A percentile compares a stretch with the other conserved stretches of the same genome.
phyloP scores from a whole-genome alignment of 768 basidiomycete species.

The Strobilomyces confusus region DNA sequence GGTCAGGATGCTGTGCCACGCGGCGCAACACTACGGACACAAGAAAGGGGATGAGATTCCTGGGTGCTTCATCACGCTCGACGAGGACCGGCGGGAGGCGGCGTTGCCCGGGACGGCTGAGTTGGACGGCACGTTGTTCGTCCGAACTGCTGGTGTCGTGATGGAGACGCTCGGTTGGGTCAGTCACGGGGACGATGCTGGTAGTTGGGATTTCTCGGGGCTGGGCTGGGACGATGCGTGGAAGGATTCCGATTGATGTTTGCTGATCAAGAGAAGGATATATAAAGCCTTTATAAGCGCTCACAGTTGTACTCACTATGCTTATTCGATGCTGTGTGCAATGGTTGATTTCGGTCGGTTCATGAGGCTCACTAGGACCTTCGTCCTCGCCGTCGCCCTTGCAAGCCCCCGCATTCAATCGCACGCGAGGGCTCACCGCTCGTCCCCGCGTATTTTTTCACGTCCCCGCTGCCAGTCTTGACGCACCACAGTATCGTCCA shows the following conservation, averaged over 20 bases:
- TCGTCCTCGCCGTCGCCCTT: too few relatives aligned
- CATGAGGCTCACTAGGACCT: too few relatives aligned
- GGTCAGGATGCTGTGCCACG: constrained; percentile 45
- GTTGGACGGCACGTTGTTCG: constrained; percentile 55
- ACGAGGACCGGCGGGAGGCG: constrained; percentile 35
- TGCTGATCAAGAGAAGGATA: too few relatives aligned
- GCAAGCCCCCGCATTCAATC: too few relatives aligned
- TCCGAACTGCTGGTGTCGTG: constrained; percentile 53
- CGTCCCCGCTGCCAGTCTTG: too few relatives aligned
- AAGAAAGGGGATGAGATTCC: constrained; percentile 37
- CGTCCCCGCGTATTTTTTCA: too few relatives aligned
- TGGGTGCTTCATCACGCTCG: constrained; percentile 36
- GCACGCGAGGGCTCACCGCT: too few relatives aligned
- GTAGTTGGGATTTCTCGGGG: constrained; percentile 53
- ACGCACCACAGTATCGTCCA: too few relatives aligned
- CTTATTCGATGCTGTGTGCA: too few relatives aligned
- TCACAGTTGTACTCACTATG: too few relatives aligned
- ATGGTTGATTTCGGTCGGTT: too few relatives aligned
- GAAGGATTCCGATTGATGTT: constrained; percentile 34
- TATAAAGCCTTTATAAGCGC: too few relatives aligned
- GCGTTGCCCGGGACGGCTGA: constrained; percentile 40
- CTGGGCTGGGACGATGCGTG: constrained; percentile 62
- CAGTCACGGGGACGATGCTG: constrained; percentile 44
- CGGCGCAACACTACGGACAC: constrained; percentile 44
- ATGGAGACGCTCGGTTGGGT: constrained; percentile 58